Evolutionary conservation across 1,139 yeast genomes (phyloP).

Genomic region (Yamadazyma atmosphaerica): DNA sequence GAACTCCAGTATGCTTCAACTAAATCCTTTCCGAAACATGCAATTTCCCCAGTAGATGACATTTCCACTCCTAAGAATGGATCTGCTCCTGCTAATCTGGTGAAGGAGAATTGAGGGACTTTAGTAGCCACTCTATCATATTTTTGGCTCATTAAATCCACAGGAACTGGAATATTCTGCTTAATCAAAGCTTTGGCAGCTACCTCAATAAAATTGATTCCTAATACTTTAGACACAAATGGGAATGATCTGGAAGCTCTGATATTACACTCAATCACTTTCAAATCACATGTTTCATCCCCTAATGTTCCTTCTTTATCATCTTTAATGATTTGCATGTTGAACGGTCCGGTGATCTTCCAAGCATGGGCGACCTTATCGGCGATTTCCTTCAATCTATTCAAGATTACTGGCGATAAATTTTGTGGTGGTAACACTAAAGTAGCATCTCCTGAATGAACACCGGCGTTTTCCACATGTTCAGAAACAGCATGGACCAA

Average conservation of each 20-base stretch:
- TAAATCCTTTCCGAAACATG: conserved; percentile 86
- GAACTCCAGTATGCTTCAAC: conserved; percentile 97
- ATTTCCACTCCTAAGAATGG: conserved; percentile 98
- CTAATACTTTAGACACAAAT: conserved; percentile 94
- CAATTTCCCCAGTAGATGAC: conserved; percentile 99
- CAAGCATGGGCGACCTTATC: conserved; percentile 92
- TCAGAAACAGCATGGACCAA: conserved; percentile 95
- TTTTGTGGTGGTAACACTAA: conserved; percentile 88
- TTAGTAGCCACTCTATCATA: conserved; percentile 88
- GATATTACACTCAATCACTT: conserved; percentile 97
- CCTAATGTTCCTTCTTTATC: conserved; percentile 44
- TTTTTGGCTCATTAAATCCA: conserved; percentile 60
- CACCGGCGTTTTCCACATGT: conserved; percentile 98
- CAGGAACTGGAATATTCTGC: conserved; percentile 68
- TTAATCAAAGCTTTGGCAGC: conserved; percentile 86
- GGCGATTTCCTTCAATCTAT: conserved; percentile 74
- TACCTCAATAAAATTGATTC: conserved; percentile 89
- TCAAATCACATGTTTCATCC: conserved; percentile 59
- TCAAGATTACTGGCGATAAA: conserved; percentile 58
- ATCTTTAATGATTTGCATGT: conserved; percentile 92
- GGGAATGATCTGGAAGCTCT: conserved; percentile 99
- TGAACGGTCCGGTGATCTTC: conserved; percentile 97
- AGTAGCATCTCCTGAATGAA: conserved; percentile 98
- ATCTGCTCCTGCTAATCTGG: conserved; percentile 98
- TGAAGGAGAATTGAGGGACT: conserved; percentile 97